Conservation (phyloP, 108 stramenopile species). For the Cylindrotheca closterium region DNA sequence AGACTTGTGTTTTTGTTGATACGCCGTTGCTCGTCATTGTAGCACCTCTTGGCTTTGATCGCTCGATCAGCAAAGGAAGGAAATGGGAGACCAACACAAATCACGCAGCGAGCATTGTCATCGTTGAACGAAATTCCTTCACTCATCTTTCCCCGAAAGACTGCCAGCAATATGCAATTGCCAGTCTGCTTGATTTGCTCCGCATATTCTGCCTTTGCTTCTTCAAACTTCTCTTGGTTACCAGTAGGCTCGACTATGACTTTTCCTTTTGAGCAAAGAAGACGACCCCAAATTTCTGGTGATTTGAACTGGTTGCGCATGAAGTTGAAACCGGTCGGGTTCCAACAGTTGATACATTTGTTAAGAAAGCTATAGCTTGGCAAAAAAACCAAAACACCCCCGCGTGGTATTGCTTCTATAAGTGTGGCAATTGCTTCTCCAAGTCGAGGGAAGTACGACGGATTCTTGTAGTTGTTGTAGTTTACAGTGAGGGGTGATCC, state of each 20-base stretch:
- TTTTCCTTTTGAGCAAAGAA: slow-evolving; percentile 52
- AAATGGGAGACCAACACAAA: slow-evolving; percentile 76
- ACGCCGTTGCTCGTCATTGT: slow-evolving; percentile 79
- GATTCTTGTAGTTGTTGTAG: slow-evolving; percentile 49
- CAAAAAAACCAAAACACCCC: slow-evolving; percentile 76
- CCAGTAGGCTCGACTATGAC: slow-evolving; percentile 71
- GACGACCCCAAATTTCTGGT: slow-evolving; percentile 42
- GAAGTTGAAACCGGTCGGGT: slow-evolving; percentile 22
- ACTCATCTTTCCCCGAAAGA: slow-evolving; percentile 83
- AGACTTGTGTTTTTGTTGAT: slow-evolving; percentile 47
- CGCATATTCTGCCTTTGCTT: slow-evolving; percentile 49
- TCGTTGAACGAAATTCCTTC: slow-evolving; percentile 90
- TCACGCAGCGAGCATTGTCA: slow-evolving; percentile 68
- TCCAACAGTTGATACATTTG: slow-evolving; percentile 62
- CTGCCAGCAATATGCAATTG: slow-evolving; percentile 82
- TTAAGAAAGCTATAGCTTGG: slow-evolving; percentile 62
- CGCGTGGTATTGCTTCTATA: slow-evolving; percentile 52
- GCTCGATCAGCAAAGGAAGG: slow-evolving; percentile 46
- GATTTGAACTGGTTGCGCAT: slow-evolving; percentile 14
- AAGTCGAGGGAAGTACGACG: slow-evolving; percentile 54
- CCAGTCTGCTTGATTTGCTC: slow-evolving; percentile 37
- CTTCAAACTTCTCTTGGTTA: slow-evolving; percentile 64
- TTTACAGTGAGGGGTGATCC: slow-evolving; percentile 55
- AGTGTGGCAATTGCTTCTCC: slow-evolving; percentile 65
- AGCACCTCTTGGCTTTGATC: slow-evolving; percentile 68